These are phyloP conservation scores for Quercus mongolica DNA, from an alignment of 306 rosid species.

Conservation along the genomic window DNA sequence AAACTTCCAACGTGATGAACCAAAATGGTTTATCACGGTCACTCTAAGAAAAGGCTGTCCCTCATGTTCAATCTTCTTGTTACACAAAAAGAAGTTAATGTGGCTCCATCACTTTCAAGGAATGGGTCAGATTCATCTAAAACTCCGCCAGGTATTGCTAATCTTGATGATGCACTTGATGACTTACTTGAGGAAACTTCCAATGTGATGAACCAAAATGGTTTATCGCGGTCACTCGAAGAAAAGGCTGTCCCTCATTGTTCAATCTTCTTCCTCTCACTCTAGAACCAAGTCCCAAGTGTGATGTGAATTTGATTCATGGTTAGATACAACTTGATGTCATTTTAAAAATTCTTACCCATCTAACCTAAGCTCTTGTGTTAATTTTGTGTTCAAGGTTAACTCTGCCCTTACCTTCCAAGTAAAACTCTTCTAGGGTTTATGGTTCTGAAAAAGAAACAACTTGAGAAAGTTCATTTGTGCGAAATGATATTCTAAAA, in stretches of 20 bases:
- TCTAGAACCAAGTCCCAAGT: slow-evolving; percentile 42
- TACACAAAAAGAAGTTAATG: slow-evolving; percentile 27
- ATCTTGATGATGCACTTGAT: slow-evolving; percentile 71
- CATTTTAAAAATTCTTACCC: slow-evolving; percentile 2
- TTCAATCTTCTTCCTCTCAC: slow-evolving; percentile 34
- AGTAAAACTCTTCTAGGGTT: too few relatives aligned
- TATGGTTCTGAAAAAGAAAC: not conserved
- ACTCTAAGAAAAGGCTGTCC: slow-evolving; percentile 24
- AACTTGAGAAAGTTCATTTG: not conserved
- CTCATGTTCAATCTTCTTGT: slow-evolving; percentile 6
- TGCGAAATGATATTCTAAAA: not conserved
- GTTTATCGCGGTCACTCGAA: slow-evolving; percentile 19
- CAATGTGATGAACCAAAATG: slow-evolving; percentile 23
- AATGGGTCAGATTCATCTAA: slow-evolving; percentile 30
- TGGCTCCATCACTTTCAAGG: slow-evolving; percentile 26
- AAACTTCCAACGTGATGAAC: slow-evolving; percentile 44
- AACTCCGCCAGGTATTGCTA: slow-evolving; percentile 17
- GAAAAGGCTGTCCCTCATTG: slow-evolving; percentile 19
- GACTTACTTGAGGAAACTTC: slow-evolving; percentile 67
- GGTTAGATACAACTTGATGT: slow-evolving; percentile 66
- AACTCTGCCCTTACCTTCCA: not conserved
- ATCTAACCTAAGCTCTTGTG: slow-evolving; percentile 16
- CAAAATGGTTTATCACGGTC: slow-evolving; percentile 22
- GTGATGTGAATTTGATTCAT: slow-evolving; percentile 61
- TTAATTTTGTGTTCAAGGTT: not conserved